Evolutionary conservation across 352 stramenopile genomes (phyloP).

Genomic region (Aphanomyces stellatus): DNA sequence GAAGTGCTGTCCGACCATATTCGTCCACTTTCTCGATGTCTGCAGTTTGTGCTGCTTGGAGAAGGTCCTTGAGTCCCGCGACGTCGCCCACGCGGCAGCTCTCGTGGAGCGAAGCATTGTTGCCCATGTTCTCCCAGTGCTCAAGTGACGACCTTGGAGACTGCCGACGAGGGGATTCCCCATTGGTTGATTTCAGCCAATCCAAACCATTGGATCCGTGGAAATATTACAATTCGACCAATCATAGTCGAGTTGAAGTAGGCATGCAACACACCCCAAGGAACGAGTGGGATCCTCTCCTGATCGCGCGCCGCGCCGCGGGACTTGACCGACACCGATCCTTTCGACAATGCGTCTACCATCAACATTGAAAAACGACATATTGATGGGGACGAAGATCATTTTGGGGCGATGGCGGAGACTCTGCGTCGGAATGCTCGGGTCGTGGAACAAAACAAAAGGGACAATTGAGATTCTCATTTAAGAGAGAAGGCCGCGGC

Average conservation of each 20-base stretch:
- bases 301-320: no score
- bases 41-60: conserved; percentile 44
- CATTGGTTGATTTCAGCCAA: neutral
- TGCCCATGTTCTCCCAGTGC: conserved; percentile 43
- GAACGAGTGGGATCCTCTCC: neutral
- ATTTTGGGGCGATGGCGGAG: no score
- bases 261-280: neutral
- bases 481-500: no score
- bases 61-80: conserved; percentile 38
- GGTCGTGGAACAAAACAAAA: no score
- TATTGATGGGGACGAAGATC: no score
- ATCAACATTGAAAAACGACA: no score
- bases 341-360: no score
- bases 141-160: neutral
- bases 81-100: conserved; percentile 70
- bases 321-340: no score
- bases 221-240: neutral
- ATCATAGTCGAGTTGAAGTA: conserved; percentile 4
- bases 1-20: conserved; percentile 59
- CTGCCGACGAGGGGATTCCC: neutral
- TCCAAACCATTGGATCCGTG: neutral
- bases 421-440: no score
- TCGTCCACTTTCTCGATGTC: conserved; percentile 68
- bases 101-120: conserved; percentile 72
- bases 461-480: neutral